Percentiles rank a stretch among this genome's conserved stretches.
Conservation (phyloP, 441 rosid genomes). For the Erodium chrysanthum region DNA sequence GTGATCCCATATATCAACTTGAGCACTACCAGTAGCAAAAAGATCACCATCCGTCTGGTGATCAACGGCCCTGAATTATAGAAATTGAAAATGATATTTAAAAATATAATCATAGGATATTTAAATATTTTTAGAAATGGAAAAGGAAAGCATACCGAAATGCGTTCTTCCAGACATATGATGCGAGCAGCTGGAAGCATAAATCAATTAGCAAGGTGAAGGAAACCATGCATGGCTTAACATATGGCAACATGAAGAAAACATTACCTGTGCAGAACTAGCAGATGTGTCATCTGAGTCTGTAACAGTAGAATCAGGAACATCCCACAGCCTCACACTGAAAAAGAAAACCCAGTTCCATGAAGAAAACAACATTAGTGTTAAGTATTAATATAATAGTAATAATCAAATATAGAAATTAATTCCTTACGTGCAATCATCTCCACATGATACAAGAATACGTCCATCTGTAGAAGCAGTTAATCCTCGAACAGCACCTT, state of each 20-base stretch:
- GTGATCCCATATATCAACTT: conserved; percentile 90
- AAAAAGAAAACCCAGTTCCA: conserved; percentile 13
- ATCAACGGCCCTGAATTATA: conserved; percentile 69
- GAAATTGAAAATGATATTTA: too few relatives aligned
- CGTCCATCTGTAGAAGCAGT: conserved; percentile 77
- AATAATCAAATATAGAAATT: conserved; percentile 4
- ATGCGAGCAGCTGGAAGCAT: conserved; percentile 52
- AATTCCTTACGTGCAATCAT: conserved; percentile 72
- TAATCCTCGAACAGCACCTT: conserved; percentile 84
- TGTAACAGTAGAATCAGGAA: conserved; percentile 52
- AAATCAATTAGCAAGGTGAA: conserved; percentile 16
- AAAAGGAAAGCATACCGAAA: conserved; percentile 43
- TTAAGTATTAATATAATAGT: background rate
- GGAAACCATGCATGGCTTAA: background rate
- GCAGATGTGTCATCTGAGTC: conserved; percentile 38
- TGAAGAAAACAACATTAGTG: background rate
- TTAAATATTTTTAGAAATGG: background rate
- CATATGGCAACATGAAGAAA: conserved; percentile 11
- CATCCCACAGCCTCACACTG: conserved; percentile 92
- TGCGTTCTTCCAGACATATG: conserved; percentile 68
- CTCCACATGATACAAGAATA: conserved; percentile 71
- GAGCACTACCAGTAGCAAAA: conserved; percentile 93
- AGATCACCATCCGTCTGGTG: conserved; percentile 85
- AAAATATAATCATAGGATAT: background rate
- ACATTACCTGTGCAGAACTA: conserved; percentile 40